phyloP scores from a whole-genome alignment of 1,139 yeast genomes.

The Magnusiomyces fungicola region DNA sequence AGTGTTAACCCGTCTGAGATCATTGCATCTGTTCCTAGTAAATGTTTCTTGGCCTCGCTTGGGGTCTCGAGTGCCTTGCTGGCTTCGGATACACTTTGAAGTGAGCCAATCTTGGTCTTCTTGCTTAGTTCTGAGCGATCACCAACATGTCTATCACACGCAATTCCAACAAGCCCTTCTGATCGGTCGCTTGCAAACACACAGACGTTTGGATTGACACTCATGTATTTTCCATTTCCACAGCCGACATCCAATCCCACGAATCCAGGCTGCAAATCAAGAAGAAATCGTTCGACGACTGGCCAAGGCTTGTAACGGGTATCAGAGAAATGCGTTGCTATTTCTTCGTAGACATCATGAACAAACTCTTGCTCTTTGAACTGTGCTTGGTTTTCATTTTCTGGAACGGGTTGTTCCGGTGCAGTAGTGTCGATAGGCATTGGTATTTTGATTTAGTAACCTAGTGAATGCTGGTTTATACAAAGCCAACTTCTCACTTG shows the following conservation, averaged over 20 bases:
- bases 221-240: conserved; percentile 90
- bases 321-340: conserved; percentile 86
- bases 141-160: conserved; percentile 38
- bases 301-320: conserved; percentile 99
- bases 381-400: neutral
- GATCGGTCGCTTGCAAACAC: conserved; percentile 84
- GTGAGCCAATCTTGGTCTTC: conserved; percentile 9
- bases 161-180: conserved; percentile 68
- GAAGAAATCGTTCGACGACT: conserved; percentile 67
- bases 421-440: too few species aligned
- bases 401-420: neutral
- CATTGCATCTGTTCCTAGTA: conserved; percentile 40
- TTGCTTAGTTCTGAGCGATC: neutral
- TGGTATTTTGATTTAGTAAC: too few species aligned
- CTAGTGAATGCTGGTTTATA: too few species aligned
- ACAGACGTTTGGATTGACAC: conserved; percentile 56
- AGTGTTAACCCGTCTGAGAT: conserved; percentile 70
- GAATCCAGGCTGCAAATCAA: conserved; percentile 36
- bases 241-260: conserved; percentile 69
- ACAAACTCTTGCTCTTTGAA: conserved; percentile 70
- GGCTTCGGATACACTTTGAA: neutral
- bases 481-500: too few species aligned
- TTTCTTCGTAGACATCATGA: conserved; percentile 83
- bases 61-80: neutral
- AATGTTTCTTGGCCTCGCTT: conserved; percentile 11